These are phyloP conservation scores for Priceomyces medius DNA, from an alignment of 805 yeast genomes.

Conservation along the genomic window DNA sequence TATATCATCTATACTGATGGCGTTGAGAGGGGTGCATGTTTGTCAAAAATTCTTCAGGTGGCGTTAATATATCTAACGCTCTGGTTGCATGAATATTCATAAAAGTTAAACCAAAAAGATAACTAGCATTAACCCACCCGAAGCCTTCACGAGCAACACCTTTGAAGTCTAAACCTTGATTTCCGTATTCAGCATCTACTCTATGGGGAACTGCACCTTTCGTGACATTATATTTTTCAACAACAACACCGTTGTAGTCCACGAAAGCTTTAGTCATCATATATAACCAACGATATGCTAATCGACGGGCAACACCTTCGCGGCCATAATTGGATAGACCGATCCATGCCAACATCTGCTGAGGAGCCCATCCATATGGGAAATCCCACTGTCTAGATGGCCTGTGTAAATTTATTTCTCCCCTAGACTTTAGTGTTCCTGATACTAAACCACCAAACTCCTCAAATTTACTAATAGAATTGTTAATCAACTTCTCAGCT, in stretches of 20 bases:
- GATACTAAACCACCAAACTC: conserved; percentile 86
- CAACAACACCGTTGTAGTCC: conserved; percentile 90
- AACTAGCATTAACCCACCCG: conserved; percentile 97
- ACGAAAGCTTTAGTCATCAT: conserved; percentile 88
- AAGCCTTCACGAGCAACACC: conserved; percentile 96
- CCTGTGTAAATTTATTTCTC: conserved; percentile 62
- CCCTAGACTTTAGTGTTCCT: conserved; percentile 74
- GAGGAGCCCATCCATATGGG: conserved; percentile 99
- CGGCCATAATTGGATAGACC: conserved; percentile 77
- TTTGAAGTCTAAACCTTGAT: conserved; percentile 89
- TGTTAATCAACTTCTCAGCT: conserved; percentile 59
- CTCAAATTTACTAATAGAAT: conserved; percentile 69
- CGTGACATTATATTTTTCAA: conserved; percentile 91
- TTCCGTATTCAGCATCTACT: conserved; percentile 95
- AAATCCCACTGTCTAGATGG: conserved; percentile 98
- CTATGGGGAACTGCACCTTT: conserved; percentile 80
- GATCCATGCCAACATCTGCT: conserved; percentile 91
- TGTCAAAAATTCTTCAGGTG: conserved; percentile 62
- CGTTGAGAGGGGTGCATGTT: conserved; percentile 45
- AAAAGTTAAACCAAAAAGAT: conserved; percentile 65
- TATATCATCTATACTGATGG: conserved; percentile 12
- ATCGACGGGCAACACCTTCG: conserved; percentile 59
- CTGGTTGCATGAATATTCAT: conserved; percentile 66
- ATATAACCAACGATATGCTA: conserved; percentile 85
- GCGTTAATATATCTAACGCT: conserved; percentile 75